These are phyloP conservation scores for Blattamonas nauphoetae DNA, from an alignment of 78 protist genomes.

Conservation along the genomic window DNA sequence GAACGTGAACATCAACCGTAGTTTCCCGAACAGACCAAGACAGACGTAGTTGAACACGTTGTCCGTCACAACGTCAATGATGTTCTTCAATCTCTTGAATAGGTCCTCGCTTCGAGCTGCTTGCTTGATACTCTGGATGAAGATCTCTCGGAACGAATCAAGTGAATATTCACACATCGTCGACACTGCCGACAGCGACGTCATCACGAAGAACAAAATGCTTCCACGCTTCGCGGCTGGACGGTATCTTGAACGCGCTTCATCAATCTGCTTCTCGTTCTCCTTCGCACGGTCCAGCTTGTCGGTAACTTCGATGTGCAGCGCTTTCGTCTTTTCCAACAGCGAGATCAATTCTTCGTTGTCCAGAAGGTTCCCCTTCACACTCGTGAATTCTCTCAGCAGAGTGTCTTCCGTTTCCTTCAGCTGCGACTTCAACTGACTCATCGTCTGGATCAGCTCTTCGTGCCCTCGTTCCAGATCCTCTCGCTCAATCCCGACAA, in stretches of 20 bases:
- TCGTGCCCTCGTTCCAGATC: constrained; percentile 43
- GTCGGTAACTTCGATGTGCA: constrained; percentile 47
- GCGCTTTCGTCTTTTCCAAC: constrained; percentile 61
- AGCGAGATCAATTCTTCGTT: constrained; percentile 65
- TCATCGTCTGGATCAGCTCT: constrained; percentile 42
- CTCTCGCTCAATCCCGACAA: constrained; percentile 49
- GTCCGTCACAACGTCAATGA: constrained; percentile 52
- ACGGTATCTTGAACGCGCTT: constrained; percentile 43
- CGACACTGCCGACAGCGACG: constrained; percentile 45
- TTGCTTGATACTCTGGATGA: constrained; percentile 37
- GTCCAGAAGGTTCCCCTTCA: constrained; percentile 65
- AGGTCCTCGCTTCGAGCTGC: constrained; percentile 19
- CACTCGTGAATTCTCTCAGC: constrained; percentile 52
- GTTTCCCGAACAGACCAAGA: constrained; percentile 65
- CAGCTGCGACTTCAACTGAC: constrained; percentile 42
- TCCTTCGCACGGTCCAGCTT: constrained; percentile 45
- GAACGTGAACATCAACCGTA: constrained; percentile 69
- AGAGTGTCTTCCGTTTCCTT: constrained; percentile 76
- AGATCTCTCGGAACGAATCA: constrained; percentile 58
- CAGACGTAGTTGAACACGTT: constrained; percentile 60
- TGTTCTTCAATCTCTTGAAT: constrained; percentile 45
- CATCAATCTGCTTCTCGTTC: constrained; percentile 48
- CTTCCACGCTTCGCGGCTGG: constrained; percentile 75
- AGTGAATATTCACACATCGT: constrained; percentile 80
- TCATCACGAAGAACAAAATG: constrained; percentile 64